A percentile compares a stretch with the other conserved stretches of the same genome.
These are phyloP conservation scores for Fraxinus anomala DNA, from an alignment of 257 asterid genomes.

Conservation along the genomic window DNA sequence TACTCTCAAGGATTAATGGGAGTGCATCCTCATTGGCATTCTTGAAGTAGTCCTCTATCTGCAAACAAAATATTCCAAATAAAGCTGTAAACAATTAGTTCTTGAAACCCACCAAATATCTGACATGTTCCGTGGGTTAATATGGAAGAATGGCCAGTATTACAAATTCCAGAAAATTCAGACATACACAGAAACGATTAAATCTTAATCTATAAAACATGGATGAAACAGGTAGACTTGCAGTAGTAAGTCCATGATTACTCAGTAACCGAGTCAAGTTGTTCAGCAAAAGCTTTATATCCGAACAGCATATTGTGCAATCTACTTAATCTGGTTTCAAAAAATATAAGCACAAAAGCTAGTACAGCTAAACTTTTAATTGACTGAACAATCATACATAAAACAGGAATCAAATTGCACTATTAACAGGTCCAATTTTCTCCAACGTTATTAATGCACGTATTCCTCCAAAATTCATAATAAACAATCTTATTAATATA, in stretches of 20 bases:
- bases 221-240: background rate
- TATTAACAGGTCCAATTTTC: background rate
- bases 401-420: background rate
- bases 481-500: background rate
- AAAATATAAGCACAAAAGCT: background rate
- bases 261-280: background rate
- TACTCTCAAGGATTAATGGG: slow-evolving; percentile 50
- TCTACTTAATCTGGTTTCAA: background rate
- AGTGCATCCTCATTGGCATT: slow-evolving; percentile 65
- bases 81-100: slow-evolving; percentile 11
- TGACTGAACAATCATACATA: background rate
- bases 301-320: background rate
- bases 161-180: slow-evolving; percentile 8
- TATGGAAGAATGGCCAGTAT: background rate
- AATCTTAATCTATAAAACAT: slow-evolving; percentile 4
- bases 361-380: background rate
- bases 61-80: slow-evolving; percentile 30
- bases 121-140: background rate
- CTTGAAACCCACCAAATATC: background rate
- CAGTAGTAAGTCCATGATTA: background rate
- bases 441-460: background rate
- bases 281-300: slow-evolving; percentile 1
- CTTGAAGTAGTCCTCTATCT: slow-evolving; percentile 60
- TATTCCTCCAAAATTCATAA: background rate
- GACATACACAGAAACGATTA: background rate